phyloP scores from a whole-genome alignment of 352 stramenopile species.

The Phytophthora fragariae region DNA sequence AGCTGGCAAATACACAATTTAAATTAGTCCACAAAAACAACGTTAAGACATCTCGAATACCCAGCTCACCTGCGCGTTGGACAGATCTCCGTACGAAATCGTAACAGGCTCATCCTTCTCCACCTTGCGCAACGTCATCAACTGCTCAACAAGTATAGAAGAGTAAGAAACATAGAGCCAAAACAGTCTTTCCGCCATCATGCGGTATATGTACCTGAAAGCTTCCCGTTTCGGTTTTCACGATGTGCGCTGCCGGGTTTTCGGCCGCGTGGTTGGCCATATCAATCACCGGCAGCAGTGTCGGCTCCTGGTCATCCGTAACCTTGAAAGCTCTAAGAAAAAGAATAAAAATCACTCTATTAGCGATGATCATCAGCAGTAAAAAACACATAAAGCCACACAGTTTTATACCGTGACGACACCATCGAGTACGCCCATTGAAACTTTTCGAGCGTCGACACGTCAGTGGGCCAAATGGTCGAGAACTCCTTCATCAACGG shows the following conservation, averaged over 20 bases:
- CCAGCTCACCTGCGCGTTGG: conserved; percentile 68
- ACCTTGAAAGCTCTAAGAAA: conserved; percentile 58
- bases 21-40: not conserved
- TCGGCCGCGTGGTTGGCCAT: conserved; percentile 75
- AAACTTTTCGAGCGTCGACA: conserved; percentile 54
- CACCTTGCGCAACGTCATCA: conserved; percentile 57
- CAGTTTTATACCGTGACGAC: conserved; percentile 57
- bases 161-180: not conserved
- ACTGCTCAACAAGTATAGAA: conserved; percentile 34
- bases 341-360: not conserved
- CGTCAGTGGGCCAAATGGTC: conserved; percentile 45
- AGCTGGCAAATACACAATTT: conserved; percentile 30
- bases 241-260: conserved; percentile 58
- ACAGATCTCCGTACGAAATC: conserved; percentile 78
- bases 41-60: not conserved
- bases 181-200: not conserved
- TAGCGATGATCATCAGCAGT: not conserved
- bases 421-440: conserved; percentile 75
- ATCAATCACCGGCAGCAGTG: conserved; percentile 77
- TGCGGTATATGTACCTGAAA: conserved; percentile 50
- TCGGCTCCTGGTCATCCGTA: conserved; percentile 49
- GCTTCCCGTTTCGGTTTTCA: conserved; percentile 43
- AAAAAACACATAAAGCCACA: not conserved
- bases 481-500: conserved; percentile 51
- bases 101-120: conserved; percentile 57